phyloP scores from a whole-genome alignment of 257 asterid species.

The Gynochthodes officinalis region DNA sequence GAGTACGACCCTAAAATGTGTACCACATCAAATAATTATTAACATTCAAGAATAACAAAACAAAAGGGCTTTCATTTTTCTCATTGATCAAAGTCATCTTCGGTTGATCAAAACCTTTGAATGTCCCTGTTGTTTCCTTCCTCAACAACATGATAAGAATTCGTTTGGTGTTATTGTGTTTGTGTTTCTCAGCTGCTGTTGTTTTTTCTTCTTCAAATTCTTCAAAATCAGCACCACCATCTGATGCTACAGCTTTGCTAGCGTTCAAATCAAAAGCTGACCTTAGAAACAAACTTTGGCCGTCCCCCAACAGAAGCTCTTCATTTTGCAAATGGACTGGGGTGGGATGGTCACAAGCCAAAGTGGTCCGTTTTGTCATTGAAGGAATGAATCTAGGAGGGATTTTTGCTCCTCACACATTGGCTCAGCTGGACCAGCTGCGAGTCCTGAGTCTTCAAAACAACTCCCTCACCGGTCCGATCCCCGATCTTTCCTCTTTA shows the following conservation, averaged over 20 bases:
- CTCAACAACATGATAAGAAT: conserved; percentile 11
- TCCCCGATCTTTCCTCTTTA: conserved; percentile 68
- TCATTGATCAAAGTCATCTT: no score
- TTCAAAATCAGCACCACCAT: conserved; percentile 18
- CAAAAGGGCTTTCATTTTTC: no score
- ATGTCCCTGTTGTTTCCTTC: not conserved
- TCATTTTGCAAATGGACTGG: conserved; percentile 74
- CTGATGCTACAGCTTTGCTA: conserved; percentile 60
- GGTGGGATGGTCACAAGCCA: conserved; percentile 42
- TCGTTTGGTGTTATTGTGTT: not conserved
- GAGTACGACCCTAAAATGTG: not conserved
- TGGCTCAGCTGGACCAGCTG: conserved; percentile 53
- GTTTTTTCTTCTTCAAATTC: conserved; percentile 18
- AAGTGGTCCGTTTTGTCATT: conserved; percentile 43
- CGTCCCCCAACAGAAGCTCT: conserved; percentile 27
- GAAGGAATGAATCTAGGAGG: conserved; percentile 55
- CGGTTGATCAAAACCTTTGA: no score
- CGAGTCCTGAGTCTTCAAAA: conserved; percentile 70
- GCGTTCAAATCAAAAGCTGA: conserved; percentile 72
- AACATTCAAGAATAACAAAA: no score
- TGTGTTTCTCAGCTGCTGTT: conserved; percentile 2
- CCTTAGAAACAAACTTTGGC: conserved; percentile 27
- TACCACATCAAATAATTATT: no score
- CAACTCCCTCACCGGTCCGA: conserved; percentile 76
- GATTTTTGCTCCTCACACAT: conserved; percentile 40